Evolutionary conservation across 768 basidiomycete genomes (phyloP).

Genomic region (Auricularia cornea): DNA sequence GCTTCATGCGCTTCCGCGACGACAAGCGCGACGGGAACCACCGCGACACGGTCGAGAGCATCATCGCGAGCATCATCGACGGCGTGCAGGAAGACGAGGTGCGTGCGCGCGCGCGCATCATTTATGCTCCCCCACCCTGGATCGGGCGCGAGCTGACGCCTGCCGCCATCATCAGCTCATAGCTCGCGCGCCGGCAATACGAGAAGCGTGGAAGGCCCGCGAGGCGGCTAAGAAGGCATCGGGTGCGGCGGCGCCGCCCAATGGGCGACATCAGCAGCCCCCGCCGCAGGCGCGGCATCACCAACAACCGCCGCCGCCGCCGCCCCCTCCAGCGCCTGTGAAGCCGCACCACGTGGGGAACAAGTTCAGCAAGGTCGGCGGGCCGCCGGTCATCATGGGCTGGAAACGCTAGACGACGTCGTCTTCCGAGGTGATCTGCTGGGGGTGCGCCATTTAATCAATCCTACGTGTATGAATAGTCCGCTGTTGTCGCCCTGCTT

Average conservation of each 20-base stretch:
- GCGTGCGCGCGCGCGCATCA: conserved; percentile 20
- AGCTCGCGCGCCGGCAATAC: conserved; percentile 51
- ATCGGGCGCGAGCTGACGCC: neutral
- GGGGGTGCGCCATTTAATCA: too few species aligned
- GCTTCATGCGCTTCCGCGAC: conserved; percentile 86
- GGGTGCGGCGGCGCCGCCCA: neutral
- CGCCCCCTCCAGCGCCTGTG: conserved; percentile 2
- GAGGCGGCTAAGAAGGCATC: neutral
- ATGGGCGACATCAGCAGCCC: conserved; percentile 23
- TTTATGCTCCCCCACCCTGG: neutral
- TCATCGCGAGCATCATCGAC: conserved; percentile 85
- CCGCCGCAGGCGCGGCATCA: conserved; percentile 26
- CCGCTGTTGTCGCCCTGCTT: too few species aligned
- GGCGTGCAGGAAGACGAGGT: conserved; percentile 88
- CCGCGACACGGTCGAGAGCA: conserved; percentile 71
- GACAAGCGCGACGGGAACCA: conserved; percentile 95
- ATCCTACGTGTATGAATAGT: too few species aligned
- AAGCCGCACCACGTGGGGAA: neutral
- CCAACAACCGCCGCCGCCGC: conserved; percentile 16
- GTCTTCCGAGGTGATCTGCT: too few species aligned
- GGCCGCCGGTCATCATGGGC: conserved; percentile 52
- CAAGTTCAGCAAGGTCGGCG: conserved; percentile 53
- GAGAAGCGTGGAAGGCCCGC: conserved; percentile 68
- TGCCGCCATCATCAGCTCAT: conserved; percentile 45
- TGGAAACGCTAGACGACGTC: conserved; percentile 46